A percentile compares a stretch with the other conserved stretches of the same genome.
Evolutionary conservation across 139 green algal genomes (phyloP).

Genomic region (Chlorella vulgaris): DNA sequence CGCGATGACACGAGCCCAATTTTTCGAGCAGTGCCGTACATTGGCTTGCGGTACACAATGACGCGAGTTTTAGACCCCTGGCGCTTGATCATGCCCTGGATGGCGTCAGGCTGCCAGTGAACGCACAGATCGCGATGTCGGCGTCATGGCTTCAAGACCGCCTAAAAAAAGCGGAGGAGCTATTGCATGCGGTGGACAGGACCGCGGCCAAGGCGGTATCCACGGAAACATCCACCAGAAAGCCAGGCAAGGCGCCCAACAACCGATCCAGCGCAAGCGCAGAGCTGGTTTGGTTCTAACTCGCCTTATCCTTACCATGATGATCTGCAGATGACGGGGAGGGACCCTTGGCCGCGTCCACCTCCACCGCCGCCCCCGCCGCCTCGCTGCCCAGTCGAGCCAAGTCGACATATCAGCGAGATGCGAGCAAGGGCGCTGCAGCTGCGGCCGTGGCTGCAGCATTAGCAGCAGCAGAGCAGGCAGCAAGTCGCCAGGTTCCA

Average conservation of each 20-base stretch:
- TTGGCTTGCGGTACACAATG: too few relatives aligned
- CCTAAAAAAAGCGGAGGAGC: slow-evolving; percentile 60
- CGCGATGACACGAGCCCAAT: too few relatives aligned
- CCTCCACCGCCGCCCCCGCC: too few relatives aligned
- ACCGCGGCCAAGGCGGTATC: slow-evolving; percentile 55
- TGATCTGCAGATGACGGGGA: neutral
- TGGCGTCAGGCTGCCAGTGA: neutral
- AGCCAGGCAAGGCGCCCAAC: neutral
- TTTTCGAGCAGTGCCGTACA: too few relatives aligned
- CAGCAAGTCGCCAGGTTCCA: neutral
- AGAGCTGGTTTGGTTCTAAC: too few relatives aligned
- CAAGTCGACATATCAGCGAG: too few relatives aligned
- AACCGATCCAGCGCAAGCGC: too few relatives aligned
- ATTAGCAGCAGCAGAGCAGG: slow-evolving; percentile 1
- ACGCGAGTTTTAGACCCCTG: too few relatives aligned
- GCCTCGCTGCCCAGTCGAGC: too few relatives aligned
- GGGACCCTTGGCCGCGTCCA: too few relatives aligned
- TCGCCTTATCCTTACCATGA: neutral
- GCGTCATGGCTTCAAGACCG: slow-evolving; percentile 31
- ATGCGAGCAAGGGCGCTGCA: neutral
- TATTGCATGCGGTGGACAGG: slow-evolving; percentile 73
- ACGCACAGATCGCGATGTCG: neutral
- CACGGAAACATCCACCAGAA: neutral
- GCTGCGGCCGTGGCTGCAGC: neutral
- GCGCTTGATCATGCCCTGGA: neutral